These are phyloP conservation scores for Tillandsia leiboldiana DNA, from an alignment of 176 grass and related monocot species.

Conservation along the genomic window DNA sequence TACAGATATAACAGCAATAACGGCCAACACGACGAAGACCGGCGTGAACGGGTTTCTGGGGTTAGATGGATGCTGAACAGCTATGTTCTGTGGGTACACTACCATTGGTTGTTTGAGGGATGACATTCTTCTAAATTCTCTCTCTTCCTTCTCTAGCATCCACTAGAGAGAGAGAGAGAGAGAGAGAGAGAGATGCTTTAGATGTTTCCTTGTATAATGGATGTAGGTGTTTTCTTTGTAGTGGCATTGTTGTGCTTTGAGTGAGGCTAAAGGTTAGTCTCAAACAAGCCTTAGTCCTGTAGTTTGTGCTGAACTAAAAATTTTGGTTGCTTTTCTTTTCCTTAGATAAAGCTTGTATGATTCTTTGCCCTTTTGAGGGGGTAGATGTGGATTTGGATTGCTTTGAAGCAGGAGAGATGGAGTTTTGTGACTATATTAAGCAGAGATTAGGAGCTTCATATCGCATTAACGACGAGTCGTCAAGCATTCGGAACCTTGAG, in stretches of 20 bases:
- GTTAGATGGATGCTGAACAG: not conserved
- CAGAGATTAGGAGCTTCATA: too few species aligned
- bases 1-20: slow-evolving; percentile 52
- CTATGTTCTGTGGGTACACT: not conserved
- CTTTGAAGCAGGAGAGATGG: not conserved
- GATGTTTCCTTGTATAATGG: too few species aligned
- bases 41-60: slow-evolving; percentile 39
- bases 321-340: not conserved
- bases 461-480: too few species aligned
- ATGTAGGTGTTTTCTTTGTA: too few species aligned
- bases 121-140: not conserved
- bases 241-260: not conserved
- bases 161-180: not conserved
- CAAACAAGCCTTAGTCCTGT: not conserved
- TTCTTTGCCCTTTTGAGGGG: not conserved
- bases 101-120: not conserved
- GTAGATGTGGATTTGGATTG: not conserved
- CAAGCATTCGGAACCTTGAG: too few species aligned
- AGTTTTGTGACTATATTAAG: too few species aligned
- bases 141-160: not conserved
- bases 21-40: slow-evolving; percentile 58
- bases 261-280: slow-evolving; percentile 1
- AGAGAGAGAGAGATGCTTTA: not conserved
- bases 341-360: not conserved
- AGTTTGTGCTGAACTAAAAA: not conserved